Percentiles rank a stretch among this genome's conserved stretches.
Conservation (phyloP, 805 yeast species). For the Teunomyces aglyptinius region DNA sequence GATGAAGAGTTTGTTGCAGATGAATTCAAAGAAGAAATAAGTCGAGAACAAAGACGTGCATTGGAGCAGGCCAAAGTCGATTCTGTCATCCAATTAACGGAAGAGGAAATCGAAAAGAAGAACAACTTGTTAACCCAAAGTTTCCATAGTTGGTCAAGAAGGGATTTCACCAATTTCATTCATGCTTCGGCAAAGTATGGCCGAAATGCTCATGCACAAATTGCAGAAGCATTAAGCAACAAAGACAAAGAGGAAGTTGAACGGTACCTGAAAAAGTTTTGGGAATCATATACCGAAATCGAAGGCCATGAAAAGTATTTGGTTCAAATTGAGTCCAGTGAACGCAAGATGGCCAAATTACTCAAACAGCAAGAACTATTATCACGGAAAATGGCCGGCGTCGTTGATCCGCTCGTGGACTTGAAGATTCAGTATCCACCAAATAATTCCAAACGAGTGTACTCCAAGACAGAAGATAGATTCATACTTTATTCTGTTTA, state of each 20-base stretch:
- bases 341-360: slow-evolving; percentile 58
- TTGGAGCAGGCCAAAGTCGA: slow-evolving; percentile 58
- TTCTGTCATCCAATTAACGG: slow-evolving; percentile 56
- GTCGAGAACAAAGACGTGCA: slow-evolving; percentile 36
- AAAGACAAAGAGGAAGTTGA: slow-evolving; percentile 60
- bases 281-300: slow-evolving; percentile 58
- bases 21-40: slow-evolving; percentile 38
- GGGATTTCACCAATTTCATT: slow-evolving; percentile 71
- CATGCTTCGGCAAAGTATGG: slow-evolving; percentile 72
- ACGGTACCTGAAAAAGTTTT: slow-evolving; percentile 57
- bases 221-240: slow-evolving; percentile 54
- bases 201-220: slow-evolving; percentile 46
- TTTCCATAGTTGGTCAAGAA: slow-evolving; percentile 66
- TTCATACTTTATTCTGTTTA: slow-evolving; percentile 60
- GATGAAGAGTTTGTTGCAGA: slow-evolving; percentile 50
- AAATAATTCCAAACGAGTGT: slow-evolving; percentile 75
- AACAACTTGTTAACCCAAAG: slow-evolving; percentile 53
- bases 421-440: slow-evolving; percentile 72
- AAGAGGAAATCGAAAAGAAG: slow-evolving; percentile 57
- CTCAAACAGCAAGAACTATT: slow-evolving; percentile 55
- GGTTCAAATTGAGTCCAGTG: slow-evolving; percentile 71
- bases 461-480: slow-evolving; percentile 68
- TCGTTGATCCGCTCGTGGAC: slow-evolving; percentile 60
- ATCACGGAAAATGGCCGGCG: slow-evolving; percentile 50
- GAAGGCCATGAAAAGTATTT: slow-evolving; percentile 73